Base-by-base conservation (phyloP, 495 filamentous ascomycete species). In the Umbilicaria muhlenbergii region DNA sequence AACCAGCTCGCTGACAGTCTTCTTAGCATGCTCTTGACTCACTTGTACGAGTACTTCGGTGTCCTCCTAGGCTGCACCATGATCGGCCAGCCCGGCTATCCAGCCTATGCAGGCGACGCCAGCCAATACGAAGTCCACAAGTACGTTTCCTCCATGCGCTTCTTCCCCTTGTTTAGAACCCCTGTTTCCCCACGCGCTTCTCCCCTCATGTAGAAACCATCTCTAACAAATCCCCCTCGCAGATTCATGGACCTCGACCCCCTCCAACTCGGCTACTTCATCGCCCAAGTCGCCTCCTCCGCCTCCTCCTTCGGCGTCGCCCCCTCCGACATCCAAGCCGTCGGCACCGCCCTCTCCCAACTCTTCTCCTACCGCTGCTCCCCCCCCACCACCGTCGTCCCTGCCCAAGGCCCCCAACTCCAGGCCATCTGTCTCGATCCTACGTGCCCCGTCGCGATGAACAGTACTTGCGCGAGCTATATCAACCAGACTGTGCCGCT, bases 41-140 rank as follows among this genome's bases (percentile, higher is more conserved):
- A 75, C 51, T 63, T 77, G 36, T 74, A 75, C 51, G 49, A 65
- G 44, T 73, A 62, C 59, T 77, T 75, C 51, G 70, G 68, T 14
- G 41, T 52, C 39, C 58, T 77, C 12, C 62, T 74, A 34, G 66
- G 63, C 42, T 75, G 70, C 61, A 60, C 62, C 42, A 41, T 52
- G 34, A 55, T 67, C 43, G 66, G 70, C 37, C 62, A 50, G 42
- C 37, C 47, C 2, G 66, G 55, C 1, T 71, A 64, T 51, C 49
- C 64, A 13, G 47, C 52, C 24, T 74, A 73, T 49, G 39, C 13
- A 17, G 70, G 71, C 28, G 39, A 58, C 12, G 47, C 53, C 17
- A 64, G 55, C 50, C 62, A 67, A 64, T 70, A 65, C 53, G 47
- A 68, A 15, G 64, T 67, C 11, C 71, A 75, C 58, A 65, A 68